phyloP scores from a whole-genome alignment of 805 yeast genomes.

The Metschnikowia cerradonensis region DNA sequence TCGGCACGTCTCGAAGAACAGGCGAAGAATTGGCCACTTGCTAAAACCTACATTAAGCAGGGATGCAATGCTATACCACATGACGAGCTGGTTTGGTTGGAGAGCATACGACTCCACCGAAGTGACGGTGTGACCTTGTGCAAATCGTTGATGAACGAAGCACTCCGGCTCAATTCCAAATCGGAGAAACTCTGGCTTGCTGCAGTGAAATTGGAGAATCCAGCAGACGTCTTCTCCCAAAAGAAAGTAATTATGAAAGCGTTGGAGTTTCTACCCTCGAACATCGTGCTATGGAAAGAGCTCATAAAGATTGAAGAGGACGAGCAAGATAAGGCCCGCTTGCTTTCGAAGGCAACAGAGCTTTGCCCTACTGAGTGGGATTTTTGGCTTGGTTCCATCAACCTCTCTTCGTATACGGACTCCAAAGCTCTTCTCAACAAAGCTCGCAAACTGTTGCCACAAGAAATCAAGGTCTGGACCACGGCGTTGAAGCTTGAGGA shows the following conservation, averaged over 20 bases:
- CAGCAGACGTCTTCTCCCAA: constrained; percentile 45
- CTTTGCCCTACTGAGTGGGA: constrained; percentile 60
- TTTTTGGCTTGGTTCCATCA: constrained; percentile 61
- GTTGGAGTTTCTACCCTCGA: constrained; percentile 57
- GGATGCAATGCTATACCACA: constrained; percentile 70
- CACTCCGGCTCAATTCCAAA: constrained; percentile 50
- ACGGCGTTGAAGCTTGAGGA: constrained; percentile 65
- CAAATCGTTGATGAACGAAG: constrained; percentile 61
- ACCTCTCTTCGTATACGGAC: constrained; percentile 40
- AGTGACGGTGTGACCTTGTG: constrained; percentile 41
- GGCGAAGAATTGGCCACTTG: constrained; percentile 51
- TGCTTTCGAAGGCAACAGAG: constrained; percentile 63
- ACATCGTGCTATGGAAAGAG: constrained; percentile 62
- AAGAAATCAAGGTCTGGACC: constrained; percentile 51
- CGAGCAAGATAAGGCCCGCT: constrained; percentile 43
- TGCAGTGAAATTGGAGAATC: constrained; percentile 60
- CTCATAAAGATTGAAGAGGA: constrained; percentile 60
- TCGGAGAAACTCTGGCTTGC: constrained; percentile 69
- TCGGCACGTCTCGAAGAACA: constrained; percentile 74
- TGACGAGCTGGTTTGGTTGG: constrained; percentile 79
- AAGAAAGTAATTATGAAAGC: constrained; percentile 66
- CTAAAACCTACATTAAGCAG: constrained; percentile 59
- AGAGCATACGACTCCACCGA: constrained; percentile 60
- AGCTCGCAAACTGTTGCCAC: constrained; percentile 49
- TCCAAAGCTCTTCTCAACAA: constrained; percentile 53